Evolutionary conservation across 192 early-diverging fungal species (phyloP), one percentile per base, ranked within the genome.

Genomic region (Backusella macrospora): DNA sequence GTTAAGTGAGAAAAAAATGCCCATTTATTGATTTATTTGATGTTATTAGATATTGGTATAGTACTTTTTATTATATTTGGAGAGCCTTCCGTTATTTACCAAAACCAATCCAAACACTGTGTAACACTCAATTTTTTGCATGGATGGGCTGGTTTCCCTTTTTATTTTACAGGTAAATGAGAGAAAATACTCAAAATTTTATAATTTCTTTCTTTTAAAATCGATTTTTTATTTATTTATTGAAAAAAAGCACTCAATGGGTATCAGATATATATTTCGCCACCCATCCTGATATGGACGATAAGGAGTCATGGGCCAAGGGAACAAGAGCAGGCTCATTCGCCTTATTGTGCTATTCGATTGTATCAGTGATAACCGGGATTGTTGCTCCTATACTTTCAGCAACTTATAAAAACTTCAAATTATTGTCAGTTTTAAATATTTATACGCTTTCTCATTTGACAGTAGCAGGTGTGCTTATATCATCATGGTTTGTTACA

Each of bases 121-220:
- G 93, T 77, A 92, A 92, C 68, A 87, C 95, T 13, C 96, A 99
- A 76, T 93, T 99, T 69, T 96, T 96, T 85, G 89, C 93, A 34
- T 99, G 96, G 96, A 90, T 97, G 78, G 96, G 93, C 10, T 96
- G 96, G 94, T 99, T 99, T 73, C 95, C 96, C 6, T 96, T 98
- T 77, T 83, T 99, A 8, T 98, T 98, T 74, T 99, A 97, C 79
- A 86, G 89, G 89, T 92, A 85, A 12, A 59, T 43, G 66, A 84
- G 18, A 40, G 16, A 16, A 49, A 14, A 59, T 65, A 45, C 3
- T 8, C 6, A 47, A 34, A 48, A 9, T 62, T 21, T 42, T 42
- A 14, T 49, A 15, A 14, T 16, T 48, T 16, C 6, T 49, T 9
- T 5, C 10, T 59, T 23, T 59, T 10, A 12, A 12, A 21, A 10